phyloP scores from a whole-genome alignment of 2,329 filamentous ascomycete species.

The Diaporthe citrichinensis region DNA sequence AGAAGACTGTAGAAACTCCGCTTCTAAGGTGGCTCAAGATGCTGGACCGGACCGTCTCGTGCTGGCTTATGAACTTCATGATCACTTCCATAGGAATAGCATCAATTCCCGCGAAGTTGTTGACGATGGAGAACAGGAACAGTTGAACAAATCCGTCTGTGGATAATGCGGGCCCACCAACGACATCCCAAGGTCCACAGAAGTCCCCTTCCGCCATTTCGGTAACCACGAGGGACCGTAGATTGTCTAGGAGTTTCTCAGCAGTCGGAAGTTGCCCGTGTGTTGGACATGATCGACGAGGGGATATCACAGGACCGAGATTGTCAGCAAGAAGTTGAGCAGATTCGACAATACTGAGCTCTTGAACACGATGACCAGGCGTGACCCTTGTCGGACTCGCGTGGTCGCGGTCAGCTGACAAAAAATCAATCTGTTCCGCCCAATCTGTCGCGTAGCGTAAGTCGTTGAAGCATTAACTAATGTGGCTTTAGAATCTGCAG shows the following conservation, averaged over 20 bases:
- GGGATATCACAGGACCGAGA: accelerated
- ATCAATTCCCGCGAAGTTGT: not conserved
- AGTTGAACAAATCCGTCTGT: not conserved
- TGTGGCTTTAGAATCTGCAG: accelerated
- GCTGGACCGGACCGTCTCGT: not conserved
- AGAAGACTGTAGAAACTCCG: too few relatives aligned
- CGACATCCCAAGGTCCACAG: not conserved
- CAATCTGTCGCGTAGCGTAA: not conserved
- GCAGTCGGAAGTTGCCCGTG: not conserved
- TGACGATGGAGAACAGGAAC: not conserved
- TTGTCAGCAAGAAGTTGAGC: too few relatives aligned
- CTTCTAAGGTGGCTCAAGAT: not conserved
- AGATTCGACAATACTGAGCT: not conserved
- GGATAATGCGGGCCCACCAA: not conserved
- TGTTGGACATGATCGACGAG: not conserved
- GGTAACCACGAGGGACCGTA: not conserved
- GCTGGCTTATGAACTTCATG: not conserved
- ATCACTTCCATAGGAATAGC: not conserved
- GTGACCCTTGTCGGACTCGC: not conserved
- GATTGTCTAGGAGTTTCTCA: not conserved
- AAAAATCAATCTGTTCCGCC: too few relatives aligned
- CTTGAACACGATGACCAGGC: accelerated
- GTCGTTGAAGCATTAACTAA: not conserved
- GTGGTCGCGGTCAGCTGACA: not conserved
- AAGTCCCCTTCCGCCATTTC: not conserved